These are phyloP conservation scores for Aspergillus tubingensis DNA, from an alignment of 2,329 filamentous ascomycete genomes.

Conservation along the genomic window DNA sequence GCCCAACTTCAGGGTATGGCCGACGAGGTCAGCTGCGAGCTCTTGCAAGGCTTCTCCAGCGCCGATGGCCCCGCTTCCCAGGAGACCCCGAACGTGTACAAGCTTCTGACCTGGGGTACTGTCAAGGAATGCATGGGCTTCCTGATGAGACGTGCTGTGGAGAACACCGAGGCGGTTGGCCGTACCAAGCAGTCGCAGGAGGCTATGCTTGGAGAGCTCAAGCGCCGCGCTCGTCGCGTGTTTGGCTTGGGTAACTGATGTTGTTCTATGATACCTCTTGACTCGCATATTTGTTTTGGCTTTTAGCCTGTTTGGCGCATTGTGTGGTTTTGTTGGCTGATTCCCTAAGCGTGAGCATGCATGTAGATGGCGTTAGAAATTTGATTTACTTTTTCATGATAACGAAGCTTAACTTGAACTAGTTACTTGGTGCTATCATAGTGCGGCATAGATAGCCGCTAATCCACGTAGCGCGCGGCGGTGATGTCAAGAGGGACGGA, in stretches of 20 bases:
- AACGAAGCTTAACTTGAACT: constrained; percentile 12
- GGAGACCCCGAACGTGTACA: constrained; percentile 55
- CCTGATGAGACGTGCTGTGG: constrained; percentile 65
- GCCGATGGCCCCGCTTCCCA: constrained; percentile 29
- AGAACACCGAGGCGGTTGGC: constrained; percentile 67
- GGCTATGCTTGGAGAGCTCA: constrained; percentile 39
- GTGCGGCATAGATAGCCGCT: neutral
- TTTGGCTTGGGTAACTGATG: constrained; percentile 27
- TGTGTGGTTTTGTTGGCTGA: constrained; percentile 15
- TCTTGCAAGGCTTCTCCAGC: constrained; percentile 49
- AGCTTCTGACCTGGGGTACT: constrained; percentile 62
- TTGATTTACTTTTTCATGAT: constrained; percentile 18
- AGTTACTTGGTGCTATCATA: neutral
- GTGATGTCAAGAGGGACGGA: neutral
- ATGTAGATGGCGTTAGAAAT: constrained; percentile 31
- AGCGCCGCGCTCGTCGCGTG: constrained; percentile 31
- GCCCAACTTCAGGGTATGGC: constrained; percentile 95
- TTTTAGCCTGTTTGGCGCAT: constrained; percentile 5
- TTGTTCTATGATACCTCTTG: neutral
- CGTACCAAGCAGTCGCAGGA: constrained; percentile 51
- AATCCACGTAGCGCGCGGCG: neutral
- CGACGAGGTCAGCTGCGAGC: constrained; percentile 74
- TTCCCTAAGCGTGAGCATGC: constrained; percentile 26
- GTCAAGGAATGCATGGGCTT: constrained; percentile 64
- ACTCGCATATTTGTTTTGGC: constrained; percentile 7